phyloP scores from a whole-genome alignment of 1,284 basidiomycete genomes.

The Apiotrichum montevideense region DNA sequence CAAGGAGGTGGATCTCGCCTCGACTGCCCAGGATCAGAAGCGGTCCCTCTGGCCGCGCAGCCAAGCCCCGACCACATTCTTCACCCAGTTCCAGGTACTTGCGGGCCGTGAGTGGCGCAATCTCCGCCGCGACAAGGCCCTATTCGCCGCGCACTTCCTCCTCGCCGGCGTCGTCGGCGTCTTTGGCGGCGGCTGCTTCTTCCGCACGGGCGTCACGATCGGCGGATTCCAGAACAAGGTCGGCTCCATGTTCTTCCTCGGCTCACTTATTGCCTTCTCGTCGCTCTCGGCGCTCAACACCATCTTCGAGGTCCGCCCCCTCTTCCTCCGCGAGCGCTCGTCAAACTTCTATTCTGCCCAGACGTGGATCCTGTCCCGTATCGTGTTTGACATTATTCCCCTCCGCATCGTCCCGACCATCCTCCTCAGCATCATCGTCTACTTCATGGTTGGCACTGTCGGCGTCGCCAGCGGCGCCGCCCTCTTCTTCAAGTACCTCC shows the following conservation, averaged over 20 bases:
- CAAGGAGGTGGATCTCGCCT: conserved; percentile 18
- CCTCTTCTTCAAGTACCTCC: conserved; percentile 74
- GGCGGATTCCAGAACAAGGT: conserved; percentile 84
- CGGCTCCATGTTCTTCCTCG: conserved; percentile 85
- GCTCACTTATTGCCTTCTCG: conserved; percentile 78
- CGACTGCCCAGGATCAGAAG: neutral
- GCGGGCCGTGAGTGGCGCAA: conserved; percentile 75
- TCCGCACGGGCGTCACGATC: conserved; percentile 69
- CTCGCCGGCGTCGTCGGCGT: conserved; percentile 67
- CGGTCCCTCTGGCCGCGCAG: conserved; percentile 4
- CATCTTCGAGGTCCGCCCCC: conserved; percentile 66
- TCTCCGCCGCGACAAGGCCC: conserved; percentile 66
- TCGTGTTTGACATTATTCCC: conserved; percentile 94
- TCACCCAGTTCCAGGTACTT: conserved; percentile 77
- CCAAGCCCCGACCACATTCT: conserved; percentile 57
- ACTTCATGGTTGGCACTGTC: conserved; percentile 76
- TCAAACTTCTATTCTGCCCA: conserved; percentile 59
- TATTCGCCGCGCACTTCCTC: conserved; percentile 69
- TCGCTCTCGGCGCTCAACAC: conserved; percentile 80
- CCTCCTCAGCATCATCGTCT: conserved; percentile 88
- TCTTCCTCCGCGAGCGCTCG: conserved; percentile 79
- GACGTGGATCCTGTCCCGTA: conserved; percentile 76
- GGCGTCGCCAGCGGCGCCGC: conserved; percentile 54
- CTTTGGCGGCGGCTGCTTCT: conserved; percentile 76
- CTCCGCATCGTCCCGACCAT: conserved; percentile 91